Evolutionary conservation across 148 eudicot genomes (phyloP).

Genomic region (Limonium bicolor): DNA sequence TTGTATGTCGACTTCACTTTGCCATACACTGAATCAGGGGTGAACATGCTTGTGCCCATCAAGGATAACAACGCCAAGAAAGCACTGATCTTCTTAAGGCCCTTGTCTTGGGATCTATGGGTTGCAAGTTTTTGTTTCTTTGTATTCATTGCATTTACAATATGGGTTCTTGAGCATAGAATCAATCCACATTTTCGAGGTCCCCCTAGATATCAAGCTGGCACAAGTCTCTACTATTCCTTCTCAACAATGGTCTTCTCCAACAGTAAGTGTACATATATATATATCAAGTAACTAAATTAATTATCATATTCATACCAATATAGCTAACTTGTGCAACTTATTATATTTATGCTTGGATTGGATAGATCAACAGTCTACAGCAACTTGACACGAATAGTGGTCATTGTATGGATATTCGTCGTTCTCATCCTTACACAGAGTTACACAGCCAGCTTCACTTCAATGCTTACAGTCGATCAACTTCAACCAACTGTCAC

Average conservation of each 20-base stretch:
- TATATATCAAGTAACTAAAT: background rate
- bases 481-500: too few species aligned
- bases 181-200: slow-evolving; percentile 45
- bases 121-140: slow-evolving; percentile 33
- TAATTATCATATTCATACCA: too few species aligned
- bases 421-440: too few species aligned
- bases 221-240: slow-evolving; percentile 56
- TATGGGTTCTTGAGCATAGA: slow-evolving; percentile 68
- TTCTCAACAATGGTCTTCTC: slow-evolving; percentile 68
- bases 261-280: slow-evolving; percentile 30
- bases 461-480: too few species aligned
- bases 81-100: slow-evolving; percentile 62
- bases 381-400: slow-evolving; percentile 48
- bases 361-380: slow-evolving; percentile 28
- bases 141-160: slow-evolving; percentile 45
- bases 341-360: too few species aligned
- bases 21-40: slow-evolving; percentile 58
- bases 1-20: slow-evolving; percentile 37
- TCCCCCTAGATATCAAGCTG: slow-evolving; percentile 37
- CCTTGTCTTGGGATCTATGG: slow-evolving; percentile 52
- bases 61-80: slow-evolving; percentile 27
- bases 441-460: too few species aligned
- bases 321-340: too few species aligned
- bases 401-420: slow-evolving; percentile 53
- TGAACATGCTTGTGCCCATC: slow-evolving; percentile 34